Percentiles rank a stretch among this genome's conserved stretches.
Evolutionary conservation across 345 rosid species (phyloP).

Genomic region (Eucalyptus coolabah): DNA sequence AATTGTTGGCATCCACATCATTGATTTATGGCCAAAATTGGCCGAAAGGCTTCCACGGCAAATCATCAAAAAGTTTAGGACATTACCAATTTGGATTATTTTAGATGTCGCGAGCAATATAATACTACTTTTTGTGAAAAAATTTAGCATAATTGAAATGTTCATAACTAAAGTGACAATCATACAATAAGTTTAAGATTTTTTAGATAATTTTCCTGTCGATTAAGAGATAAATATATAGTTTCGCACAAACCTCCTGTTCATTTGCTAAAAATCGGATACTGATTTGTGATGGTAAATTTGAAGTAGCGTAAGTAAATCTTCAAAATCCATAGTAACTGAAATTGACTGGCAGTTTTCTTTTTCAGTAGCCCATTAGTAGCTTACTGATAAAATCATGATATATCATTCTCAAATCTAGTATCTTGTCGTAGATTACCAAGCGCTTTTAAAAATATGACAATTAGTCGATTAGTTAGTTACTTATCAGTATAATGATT

Average conservation of each 20-base stretch:
- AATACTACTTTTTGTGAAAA: background rate
- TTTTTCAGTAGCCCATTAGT: background rate
- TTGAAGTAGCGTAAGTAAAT: background rate
- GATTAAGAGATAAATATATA: background rate
- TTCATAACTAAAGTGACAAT: rapidly evolving
- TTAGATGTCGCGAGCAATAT: too few relatives aligned
- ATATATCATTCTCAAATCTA: background rate
- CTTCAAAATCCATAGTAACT: background rate
- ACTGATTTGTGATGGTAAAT: background rate
- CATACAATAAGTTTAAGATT: background rate
- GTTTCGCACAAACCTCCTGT: background rate
- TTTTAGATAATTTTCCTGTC: background rate
- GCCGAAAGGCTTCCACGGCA: rapidly evolving
- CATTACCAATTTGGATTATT: too few relatives aligned
- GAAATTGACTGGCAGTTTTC: background rate
- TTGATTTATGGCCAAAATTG: background rate
- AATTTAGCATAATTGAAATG: background rate
- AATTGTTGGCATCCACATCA: rapidly evolving
- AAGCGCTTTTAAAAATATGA: background rate
- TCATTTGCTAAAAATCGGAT: background rate
- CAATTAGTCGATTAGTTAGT: background rate
- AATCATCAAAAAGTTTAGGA: background rate
- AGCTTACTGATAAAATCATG: background rate
- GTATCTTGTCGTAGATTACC: background rate
- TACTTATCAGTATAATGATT: background rate